These are phyloP conservation scores for Quercus aquifolioides DNA, from an alignment of 306 rosid species.

Conservation along the genomic window DNA sequence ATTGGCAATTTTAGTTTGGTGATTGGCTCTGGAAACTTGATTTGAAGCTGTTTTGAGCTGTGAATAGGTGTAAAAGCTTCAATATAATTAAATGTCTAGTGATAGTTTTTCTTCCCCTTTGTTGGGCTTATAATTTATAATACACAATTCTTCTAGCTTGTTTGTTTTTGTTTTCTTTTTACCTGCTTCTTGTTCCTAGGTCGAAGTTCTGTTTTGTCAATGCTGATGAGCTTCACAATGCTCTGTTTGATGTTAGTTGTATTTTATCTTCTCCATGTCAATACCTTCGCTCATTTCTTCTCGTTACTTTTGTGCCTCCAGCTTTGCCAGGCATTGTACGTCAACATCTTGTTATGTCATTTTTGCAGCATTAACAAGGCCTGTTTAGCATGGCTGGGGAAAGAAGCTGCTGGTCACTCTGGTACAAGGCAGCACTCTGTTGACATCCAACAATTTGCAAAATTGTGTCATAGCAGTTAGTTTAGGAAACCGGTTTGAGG, in stretches of 20 bases:
- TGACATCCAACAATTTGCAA: too few relatives aligned
- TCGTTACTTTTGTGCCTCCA: not conserved
- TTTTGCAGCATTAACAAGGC: too few relatives aligned
- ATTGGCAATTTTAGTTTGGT: not conserved
- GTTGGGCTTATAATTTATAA: not conserved
- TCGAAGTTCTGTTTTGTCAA: not conserved
- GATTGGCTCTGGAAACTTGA: constrained; percentile 3
- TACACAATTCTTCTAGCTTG: not conserved
- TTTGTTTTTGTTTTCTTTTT: not conserved
- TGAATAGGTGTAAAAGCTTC: constrained; percentile 10
- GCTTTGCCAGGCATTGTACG: not conserved
- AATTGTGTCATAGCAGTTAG: too few relatives aligned
- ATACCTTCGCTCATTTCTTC: not conserved
- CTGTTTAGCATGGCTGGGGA: too few relatives aligned
- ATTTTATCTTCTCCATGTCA: not conserved
- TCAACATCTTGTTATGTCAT: not conserved
- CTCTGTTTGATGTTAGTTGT: not conserved
- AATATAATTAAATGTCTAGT: not conserved
- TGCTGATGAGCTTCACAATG: not conserved
- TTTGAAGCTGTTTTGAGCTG: not conserved
- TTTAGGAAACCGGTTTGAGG: too few relatives aligned
- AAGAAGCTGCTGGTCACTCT: too few relatives aligned
- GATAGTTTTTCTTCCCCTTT: not conserved
- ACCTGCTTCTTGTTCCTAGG: not conserved
- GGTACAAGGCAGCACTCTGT: too few relatives aligned